Evolutionary conservation across 164 flowering plant genomes (phyloP).

Genomic region (Taxillus chinensis): DNA sequence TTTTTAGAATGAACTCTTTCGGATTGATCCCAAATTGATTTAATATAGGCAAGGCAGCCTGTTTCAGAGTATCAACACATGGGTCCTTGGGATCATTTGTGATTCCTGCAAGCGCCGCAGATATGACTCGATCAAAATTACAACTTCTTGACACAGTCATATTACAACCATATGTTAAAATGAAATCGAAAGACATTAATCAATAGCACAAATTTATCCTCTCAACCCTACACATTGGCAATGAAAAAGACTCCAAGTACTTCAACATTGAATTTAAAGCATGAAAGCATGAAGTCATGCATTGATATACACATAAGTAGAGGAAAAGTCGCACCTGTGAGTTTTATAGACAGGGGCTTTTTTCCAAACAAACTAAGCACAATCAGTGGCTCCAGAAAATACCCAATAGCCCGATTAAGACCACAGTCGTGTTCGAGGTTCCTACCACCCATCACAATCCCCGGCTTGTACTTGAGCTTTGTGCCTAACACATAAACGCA

Average conservation of each 20-base stretch:
- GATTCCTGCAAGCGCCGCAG: conserved; percentile 34
- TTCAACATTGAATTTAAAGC: too few species aligned
- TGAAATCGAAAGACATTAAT: too few species aligned
- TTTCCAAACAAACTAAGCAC: conserved; percentile 74
- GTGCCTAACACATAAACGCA: conserved; percentile 40
- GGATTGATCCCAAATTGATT: conserved; percentile 73
- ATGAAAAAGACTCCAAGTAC: too few species aligned
- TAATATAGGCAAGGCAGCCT: conserved; percentile 60
- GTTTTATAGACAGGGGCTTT: conserved; percentile 57
- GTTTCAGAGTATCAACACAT: conserved; percentile 72
- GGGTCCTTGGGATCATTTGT: conserved; percentile 89
- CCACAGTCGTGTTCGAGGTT: conserved; percentile 74
- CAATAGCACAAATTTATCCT: too few species aligned
- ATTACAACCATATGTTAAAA: too few species aligned
- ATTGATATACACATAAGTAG: not conserved
- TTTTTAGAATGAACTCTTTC: conserved; percentile 69
- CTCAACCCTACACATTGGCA: too few species aligned
- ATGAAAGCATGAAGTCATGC: not conserved
- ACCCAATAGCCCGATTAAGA: conserved; percentile 66
- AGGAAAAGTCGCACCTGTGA: conserved; percentile 42
- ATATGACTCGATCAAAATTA: not conserved
- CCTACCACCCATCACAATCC: conserved; percentile 76
- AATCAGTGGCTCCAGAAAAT: conserved; percentile 77
- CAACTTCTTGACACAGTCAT: too few species aligned
- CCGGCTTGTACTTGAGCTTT: conserved; percentile 84